These are phyloP conservation scores for Fusarium caatingaense DNA, from an alignment of 2,329 filamentous ascomycete species.

Conservation along the genomic window DNA sequence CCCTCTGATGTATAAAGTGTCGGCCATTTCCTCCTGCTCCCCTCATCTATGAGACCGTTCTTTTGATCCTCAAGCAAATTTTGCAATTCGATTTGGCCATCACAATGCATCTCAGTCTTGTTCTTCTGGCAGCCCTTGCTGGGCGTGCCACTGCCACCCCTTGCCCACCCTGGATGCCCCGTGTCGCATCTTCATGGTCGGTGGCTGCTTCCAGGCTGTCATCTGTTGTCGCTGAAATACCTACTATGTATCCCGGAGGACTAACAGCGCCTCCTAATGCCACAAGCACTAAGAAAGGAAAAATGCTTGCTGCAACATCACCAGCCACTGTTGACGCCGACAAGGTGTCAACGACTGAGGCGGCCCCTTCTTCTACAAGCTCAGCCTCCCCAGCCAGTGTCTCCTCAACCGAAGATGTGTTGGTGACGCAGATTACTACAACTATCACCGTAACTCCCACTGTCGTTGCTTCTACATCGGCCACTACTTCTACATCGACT, in stretches of 20 bases:
- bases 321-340: background rate
- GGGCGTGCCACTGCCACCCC: conserved; percentile 13
- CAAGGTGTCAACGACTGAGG: background rate
- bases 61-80: background rate
- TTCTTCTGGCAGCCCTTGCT: conserved; percentile 14
- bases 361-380: background rate
- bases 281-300: background rate
- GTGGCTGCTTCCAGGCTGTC: no score
- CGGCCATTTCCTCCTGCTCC: background rate
- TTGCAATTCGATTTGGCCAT: background rate
- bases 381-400: background rate
- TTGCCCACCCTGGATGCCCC: conserved; percentile 1
- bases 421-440: conserved; percentile 10
- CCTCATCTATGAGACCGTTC: background rate
- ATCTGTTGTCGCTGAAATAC: background rate
- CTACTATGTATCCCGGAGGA: conserved; percentile 12
- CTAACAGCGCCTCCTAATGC: background rate
- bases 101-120: conserved; percentile 15
- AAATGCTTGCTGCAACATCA: background rate
- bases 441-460: conserved; percentile 13
- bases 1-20: conserved; percentile 9
- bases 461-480: background rate
- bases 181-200: background rate
- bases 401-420: background rate
- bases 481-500: background rate